Percentiles rank a stretch among this genome's conserved stretches.
phyloP scores from a whole-genome alignment of 805 yeast species.

The Danielozyma ontarioensis region DNA sequence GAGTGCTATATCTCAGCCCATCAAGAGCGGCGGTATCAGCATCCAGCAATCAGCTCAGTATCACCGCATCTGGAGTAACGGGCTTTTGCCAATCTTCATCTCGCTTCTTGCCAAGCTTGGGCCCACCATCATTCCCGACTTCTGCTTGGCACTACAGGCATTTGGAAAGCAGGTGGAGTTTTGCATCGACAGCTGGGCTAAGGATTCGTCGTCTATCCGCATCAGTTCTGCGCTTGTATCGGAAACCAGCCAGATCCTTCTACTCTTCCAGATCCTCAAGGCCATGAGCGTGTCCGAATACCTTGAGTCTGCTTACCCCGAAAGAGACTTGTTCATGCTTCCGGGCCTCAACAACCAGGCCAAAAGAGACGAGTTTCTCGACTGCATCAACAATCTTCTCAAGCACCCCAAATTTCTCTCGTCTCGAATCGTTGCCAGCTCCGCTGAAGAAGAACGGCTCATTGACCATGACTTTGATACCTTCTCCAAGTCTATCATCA shows the following conservation, averaged over 20 bases:
- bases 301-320: constrained; percentile 13
- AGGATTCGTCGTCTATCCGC: constrained; percentile 41
- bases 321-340: constrained; percentile 27
- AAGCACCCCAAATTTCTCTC: constrained; percentile 84
- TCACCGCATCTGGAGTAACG: constrained; percentile 83
- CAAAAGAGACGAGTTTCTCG: constrained; percentile 55
- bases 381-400: constrained; percentile 62
- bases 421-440: constrained; percentile 59
- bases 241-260: constrained; percentile 53
- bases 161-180: constrained; percentile 63
- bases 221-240: constrained; percentile 32
- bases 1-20: constrained; percentile 61
- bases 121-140: constrained; percentile 55
- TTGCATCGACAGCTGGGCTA: constrained; percentile 66
- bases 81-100: constrained; percentile 65
- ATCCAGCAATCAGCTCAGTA: constrained; percentile 49
- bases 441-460: constrained; percentile 58
- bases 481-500: constrained; percentile 43
- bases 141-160: constrained; percentile 54
- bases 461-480: constrained; percentile 23
- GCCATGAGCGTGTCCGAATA: constrained; percentile 49
- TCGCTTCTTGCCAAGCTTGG: constrained; percentile 61
- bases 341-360: constrained; percentile 60
- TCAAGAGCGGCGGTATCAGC: constrained; percentile 61
- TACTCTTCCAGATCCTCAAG: constrained; percentile 55